Conservation (phyloP, 768 basidiomycete genomes). For the Auriscalpium orientale region DNA sequence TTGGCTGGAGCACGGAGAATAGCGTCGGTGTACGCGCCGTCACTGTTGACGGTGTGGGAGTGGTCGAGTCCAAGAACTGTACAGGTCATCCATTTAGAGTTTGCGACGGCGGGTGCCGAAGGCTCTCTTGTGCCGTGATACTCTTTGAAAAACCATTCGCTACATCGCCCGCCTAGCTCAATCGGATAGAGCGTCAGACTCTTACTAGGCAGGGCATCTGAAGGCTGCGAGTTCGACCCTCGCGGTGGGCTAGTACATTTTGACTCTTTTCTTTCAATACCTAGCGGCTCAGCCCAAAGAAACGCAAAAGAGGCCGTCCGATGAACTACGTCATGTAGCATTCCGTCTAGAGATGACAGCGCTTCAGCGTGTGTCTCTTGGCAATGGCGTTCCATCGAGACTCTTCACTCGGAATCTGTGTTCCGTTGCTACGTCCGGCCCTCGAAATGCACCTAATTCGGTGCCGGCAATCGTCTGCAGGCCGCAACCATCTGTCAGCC, state of each 20-base stretch:
- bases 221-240: constrained; percentile 61
- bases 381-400: no score
- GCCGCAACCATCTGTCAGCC: no score
- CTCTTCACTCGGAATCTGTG: no score
- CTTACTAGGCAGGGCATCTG: constrained; percentile 38
- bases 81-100: constrained; percentile 10
- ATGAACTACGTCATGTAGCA: no score
- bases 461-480: no score
- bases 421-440: no score
- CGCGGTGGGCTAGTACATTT: constrained; percentile 46
- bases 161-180: constrained; percentile 50
- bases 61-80: constrained; percentile 9
- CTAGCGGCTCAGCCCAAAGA: no score
- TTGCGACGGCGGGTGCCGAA: neutral
- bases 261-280: no score
- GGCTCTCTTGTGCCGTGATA: neutral
- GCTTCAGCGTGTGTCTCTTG: no score
- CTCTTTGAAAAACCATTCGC: neutral
- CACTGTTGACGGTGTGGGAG: neutral
- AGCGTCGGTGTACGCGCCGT: neutral
- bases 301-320: no score
- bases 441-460: no score
- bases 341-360: no score
- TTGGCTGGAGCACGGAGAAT: constrained; percentile 9
- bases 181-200: constrained; percentile 65